Evolutionary conservation across 352 stramenopile species (phyloP).

Genomic region (Globisporangium sylvaticum): DNA sequence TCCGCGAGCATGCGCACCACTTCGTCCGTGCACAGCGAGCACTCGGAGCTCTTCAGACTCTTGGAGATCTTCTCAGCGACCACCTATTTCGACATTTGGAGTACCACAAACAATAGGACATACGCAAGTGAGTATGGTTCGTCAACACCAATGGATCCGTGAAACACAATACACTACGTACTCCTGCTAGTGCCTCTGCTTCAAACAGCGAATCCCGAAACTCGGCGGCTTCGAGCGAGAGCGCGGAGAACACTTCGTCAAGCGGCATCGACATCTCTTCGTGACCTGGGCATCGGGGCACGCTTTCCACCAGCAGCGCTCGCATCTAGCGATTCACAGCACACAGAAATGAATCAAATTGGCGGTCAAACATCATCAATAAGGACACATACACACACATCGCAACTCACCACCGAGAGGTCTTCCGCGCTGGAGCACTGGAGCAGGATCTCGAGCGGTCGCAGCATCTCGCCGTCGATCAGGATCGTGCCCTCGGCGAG

Average conservation of each 20-base stretch:
- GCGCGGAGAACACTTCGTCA: constrained; percentile 14
- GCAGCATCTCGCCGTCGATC: constrained; percentile 19
- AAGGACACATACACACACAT: no score
- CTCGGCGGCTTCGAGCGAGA: constrained; percentile 16
- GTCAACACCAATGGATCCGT: neutral
- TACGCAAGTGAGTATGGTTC: neutral
- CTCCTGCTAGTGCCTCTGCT: constrained; percentile 8
- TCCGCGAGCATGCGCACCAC: constrained; percentile 38
- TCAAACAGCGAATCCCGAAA: constrained; percentile 8
- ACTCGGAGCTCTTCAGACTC: constrained; percentile 26
- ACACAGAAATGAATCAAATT: neutral
- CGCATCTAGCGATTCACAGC: constrained; percentile 39
- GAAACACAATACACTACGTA: neutral
- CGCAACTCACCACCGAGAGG: constrained; percentile 56
- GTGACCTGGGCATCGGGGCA: constrained; percentile 8
- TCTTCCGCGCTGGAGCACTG: constrained; percentile 54
- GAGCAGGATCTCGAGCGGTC: constrained; percentile 38
- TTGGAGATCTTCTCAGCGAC: constrained; percentile 28
- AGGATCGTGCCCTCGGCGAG: constrained; percentile 11
- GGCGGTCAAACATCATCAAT: neutral
- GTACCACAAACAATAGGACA: neutral
- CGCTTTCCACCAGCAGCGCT: constrained; percentile 29
- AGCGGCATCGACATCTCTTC: constrained; percentile 19
- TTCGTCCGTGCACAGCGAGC: constrained; percentile 40
- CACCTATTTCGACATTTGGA: constrained; percentile 19